Evolutionary conservation across 1,139 yeast genomes (phyloP).

Genomic region (Blastobotrys arbuscula): DNA sequence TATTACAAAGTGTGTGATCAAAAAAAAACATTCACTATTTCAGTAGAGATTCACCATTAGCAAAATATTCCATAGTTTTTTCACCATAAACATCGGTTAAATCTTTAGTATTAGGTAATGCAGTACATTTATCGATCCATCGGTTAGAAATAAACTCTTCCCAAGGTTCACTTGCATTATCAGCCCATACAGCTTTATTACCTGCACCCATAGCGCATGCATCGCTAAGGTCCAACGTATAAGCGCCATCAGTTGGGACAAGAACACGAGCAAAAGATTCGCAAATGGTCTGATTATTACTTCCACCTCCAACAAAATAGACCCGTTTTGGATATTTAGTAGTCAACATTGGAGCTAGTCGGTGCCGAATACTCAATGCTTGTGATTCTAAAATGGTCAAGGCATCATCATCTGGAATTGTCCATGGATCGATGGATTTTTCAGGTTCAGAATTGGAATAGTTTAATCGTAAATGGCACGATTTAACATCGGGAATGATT

Average conservation of each 20-base stretch:
- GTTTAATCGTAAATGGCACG: slow-evolving; percentile 20
- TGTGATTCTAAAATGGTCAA: slow-evolving; percentile 79
- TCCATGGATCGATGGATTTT: slow-evolving; percentile 33
- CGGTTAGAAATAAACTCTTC: slow-evolving; percentile 17
- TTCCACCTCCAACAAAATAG: slow-evolving; percentile 85
- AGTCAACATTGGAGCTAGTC: slow-evolving; percentile 67
- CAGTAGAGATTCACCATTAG: slow-evolving; percentile 14
- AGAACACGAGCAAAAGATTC: slow-evolving; percentile 63
- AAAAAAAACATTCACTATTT: no score
- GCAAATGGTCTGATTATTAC: slow-evolving; percentile 64
- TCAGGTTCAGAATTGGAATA: slow-evolving; percentile 12
- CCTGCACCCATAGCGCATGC: slow-evolving; percentile 98
- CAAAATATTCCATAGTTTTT: slow-evolving; percentile 12
- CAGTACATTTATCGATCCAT: slow-evolving; percentile 8
- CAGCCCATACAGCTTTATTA: slow-evolving; percentile 59
- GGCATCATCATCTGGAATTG: slow-evolving; percentile 56
- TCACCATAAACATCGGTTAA: slow-evolving; percentile 9
- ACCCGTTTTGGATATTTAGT: slow-evolving; percentile 56
- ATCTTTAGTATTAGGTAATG: neutral
- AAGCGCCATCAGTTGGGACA: slow-evolving; percentile 59
- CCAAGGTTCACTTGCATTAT: slow-evolving; percentile 16
- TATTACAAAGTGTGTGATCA: no score
- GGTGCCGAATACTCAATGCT: slow-evolving; percentile 72
- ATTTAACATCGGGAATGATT: slow-evolving; percentile 72
- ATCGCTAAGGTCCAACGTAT: slow-evolving; percentile 69